Percentiles rank a stretch among this genome's conserved stretches.
These are phyloP conservation scores for Beauveria caledonica DNA, from an alignment of 2,329 filamentous ascomycete species.

Conservation along the genomic window DNA sequence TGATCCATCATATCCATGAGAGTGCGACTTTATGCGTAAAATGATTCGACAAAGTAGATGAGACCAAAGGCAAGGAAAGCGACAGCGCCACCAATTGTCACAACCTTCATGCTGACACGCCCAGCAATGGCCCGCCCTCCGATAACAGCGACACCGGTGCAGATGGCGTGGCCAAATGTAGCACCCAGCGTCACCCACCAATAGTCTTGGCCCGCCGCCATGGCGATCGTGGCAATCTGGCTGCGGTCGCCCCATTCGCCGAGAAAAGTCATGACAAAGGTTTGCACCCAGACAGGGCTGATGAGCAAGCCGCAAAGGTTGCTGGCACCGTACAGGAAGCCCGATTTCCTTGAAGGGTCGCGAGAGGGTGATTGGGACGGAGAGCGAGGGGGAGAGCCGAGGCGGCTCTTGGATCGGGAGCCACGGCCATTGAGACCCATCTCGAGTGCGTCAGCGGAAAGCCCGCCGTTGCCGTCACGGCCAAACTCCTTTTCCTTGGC, in stretches of 20 bases:
- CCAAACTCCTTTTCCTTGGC: slow-evolving; percentile 80
- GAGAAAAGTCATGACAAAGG: slow-evolving; percentile 97
- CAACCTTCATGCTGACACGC: slow-evolving; percentile 88
- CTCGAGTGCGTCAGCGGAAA: slow-evolving; percentile 71
- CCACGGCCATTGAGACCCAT: slow-evolving; percentile 66
- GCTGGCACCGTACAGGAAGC: slow-evolving; percentile 55
- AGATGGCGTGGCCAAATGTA: slow-evolving; percentile 76
- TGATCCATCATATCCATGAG: not conserved
- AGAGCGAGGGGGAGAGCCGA: slow-evolving; percentile 73
- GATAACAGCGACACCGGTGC: slow-evolving; percentile 84
- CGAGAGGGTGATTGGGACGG: slow-evolving; percentile 68
- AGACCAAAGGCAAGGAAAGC: slow-evolving; percentile 88
- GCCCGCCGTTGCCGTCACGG: slow-evolving; percentile 52
- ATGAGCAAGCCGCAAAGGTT: slow-evolving; percentile 84
- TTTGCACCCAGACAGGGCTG: slow-evolving; percentile 96
- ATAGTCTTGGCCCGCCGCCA: slow-evolving; percentile 97
- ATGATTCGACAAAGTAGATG: slow-evolving; percentile 80
- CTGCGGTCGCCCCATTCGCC: slow-evolving; percentile 97
- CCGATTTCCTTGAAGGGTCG: slow-evolving; percentile 41
- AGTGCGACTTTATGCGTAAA: slow-evolving; percentile 40
- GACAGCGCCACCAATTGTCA: slow-evolving; percentile 82
- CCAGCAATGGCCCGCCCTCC: slow-evolving; percentile 90
- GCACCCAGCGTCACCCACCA: slow-evolving; percentile 97
- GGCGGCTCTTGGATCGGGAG: slow-evolving; percentile 63
- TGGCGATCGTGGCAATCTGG: slow-evolving; percentile 96